Evolutionary conservation across 2,329 filamentous ascomycete species (phyloP).

Genomic region (Microdochium nivale): DNA sequence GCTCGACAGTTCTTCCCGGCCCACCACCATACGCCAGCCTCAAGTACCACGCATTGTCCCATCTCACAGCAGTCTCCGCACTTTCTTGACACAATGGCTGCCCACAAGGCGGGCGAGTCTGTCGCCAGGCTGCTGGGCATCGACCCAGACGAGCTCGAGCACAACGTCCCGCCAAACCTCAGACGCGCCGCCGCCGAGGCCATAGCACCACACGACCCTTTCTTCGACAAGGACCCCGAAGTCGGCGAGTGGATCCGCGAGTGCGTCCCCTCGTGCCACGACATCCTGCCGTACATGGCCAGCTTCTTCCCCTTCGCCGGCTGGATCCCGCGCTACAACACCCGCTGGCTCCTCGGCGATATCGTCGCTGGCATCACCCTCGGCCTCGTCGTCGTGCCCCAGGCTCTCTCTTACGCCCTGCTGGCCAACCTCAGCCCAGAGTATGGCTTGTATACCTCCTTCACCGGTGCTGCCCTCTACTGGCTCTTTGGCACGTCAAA

Average conservation of each 20-base stretch:
- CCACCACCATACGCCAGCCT: no score
- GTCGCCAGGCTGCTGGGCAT: constrained; percentile 4
- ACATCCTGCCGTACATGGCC: constrained; percentile 40
- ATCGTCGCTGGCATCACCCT: constrained; percentile 67
- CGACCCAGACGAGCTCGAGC: constrained; percentile 2
- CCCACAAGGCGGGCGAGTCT: constrained; percentile 1
- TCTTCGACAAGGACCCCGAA: constrained; percentile 61
- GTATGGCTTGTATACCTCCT: constrained; percentile 73
- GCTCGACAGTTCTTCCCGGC: no score
- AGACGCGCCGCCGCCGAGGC: constrained; percentile 1
- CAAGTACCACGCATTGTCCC: no score
- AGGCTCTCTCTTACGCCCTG: constrained; percentile 72
- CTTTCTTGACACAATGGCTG: background rate
- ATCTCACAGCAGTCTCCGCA: background rate
- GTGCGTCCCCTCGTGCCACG: constrained; percentile 37
- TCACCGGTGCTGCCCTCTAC: constrained; percentile 71
- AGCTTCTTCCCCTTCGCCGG: constrained; percentile 54
- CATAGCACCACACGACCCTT: constrained; percentile 43
- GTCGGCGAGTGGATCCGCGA: constrained; percentile 52
- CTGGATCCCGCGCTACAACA: constrained; percentile 65
- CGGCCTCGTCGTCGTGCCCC: constrained; percentile 68
- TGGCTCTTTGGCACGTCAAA: constrained; percentile 82
- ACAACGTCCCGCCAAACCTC: constrained; percentile 1
- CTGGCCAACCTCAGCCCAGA: constrained; percentile 60
- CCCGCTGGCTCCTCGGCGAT: constrained; percentile 65